phyloP scores from a whole-genome alignment of 306 rosid genomes.

The Urtica urens region DNA sequence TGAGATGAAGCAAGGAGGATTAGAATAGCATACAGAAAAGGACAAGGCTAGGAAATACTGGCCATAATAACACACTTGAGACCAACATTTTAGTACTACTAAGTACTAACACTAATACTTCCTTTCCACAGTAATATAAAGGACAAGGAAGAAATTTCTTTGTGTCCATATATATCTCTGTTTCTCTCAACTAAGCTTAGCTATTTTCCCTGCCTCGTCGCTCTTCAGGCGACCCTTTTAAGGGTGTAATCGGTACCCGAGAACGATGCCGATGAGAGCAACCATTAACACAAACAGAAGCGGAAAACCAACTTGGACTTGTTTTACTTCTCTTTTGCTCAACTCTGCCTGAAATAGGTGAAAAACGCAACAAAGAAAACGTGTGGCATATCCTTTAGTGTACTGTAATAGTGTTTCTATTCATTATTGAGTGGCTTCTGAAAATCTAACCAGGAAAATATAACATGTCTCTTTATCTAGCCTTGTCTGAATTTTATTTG shows the following conservation, averaged over 20 bases:
- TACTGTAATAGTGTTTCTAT: too few relatives aligned
- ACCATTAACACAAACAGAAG: conserved; percentile 68
- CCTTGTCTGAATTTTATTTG: too few relatives aligned
- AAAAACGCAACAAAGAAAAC: not conserved
- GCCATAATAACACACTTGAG: not conserved
- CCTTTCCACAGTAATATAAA: conserved; percentile 6
- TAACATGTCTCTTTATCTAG: too few relatives aligned
- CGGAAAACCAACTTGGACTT: conserved; percentile 66
- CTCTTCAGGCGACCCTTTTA: conserved; percentile 21
- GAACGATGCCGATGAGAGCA: conserved; percentile 46
- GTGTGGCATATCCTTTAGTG: not conserved
- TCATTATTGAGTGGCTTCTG: too few relatives aligned
- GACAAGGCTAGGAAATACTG: not conserved
- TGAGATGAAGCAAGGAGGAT: not conserved
- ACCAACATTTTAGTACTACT: not conserved
- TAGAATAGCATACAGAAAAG: not conserved
- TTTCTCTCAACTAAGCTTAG: not conserved
- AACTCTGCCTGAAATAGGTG: conserved; percentile 41
- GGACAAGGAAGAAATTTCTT: conserved; percentile 5
- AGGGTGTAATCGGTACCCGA: conserved; percentile 52
- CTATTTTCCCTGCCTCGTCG: not conserved
- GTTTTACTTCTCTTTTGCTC: conserved; percentile 33
- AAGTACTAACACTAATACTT: not conserved
- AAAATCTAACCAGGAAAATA: too few relatives aligned
- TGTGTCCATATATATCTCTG: not conserved